Conservation (phyloP, 2,329 filamentous ascomycete species). For the Juglanconis sp. region DNA sequence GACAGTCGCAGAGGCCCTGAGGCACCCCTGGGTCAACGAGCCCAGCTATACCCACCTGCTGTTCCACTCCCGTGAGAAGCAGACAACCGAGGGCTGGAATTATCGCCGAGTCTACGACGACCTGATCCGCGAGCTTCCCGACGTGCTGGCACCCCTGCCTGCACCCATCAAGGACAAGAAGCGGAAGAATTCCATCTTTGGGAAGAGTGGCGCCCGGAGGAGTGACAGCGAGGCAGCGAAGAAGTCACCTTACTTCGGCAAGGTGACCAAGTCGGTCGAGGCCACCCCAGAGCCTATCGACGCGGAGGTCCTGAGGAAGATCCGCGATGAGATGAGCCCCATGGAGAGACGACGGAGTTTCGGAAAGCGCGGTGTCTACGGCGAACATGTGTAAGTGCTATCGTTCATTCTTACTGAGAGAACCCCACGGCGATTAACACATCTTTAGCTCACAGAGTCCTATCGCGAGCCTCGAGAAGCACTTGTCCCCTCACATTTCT, state of each 20-base stretch:
- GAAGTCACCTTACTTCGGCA: not conserved
- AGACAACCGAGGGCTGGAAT: constrained; percentile 18
- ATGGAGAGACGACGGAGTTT: not conserved
- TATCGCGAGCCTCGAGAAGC: not conserved
- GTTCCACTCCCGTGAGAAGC: constrained; percentile 17
- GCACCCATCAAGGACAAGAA: not conserved
- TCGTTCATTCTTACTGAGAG: not conserved
- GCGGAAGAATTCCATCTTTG: not conserved
- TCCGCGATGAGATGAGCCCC: not conserved
- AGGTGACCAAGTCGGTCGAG: not conserved
- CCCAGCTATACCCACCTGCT: constrained; percentile 8
- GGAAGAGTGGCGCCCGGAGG: not conserved
- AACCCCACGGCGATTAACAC: not conserved
- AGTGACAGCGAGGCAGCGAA: not conserved
- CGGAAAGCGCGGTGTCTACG: not conserved
- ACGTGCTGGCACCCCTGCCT: not conserved
- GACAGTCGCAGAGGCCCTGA: constrained; percentile 29
- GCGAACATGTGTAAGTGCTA: not conserved
- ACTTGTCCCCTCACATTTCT: not conserved
- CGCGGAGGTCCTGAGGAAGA: not conserved
- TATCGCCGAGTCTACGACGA: not conserved
- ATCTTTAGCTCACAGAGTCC: not conserved
- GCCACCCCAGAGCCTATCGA: no score
- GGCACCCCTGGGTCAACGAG: constrained; percentile 35
- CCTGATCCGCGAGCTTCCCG: not conserved